These are phyloP conservation scores for Yamadazyma trypodendri DNA, from an alignment of 1,139 yeast genomes.

Conservation along the genomic window DNA sequence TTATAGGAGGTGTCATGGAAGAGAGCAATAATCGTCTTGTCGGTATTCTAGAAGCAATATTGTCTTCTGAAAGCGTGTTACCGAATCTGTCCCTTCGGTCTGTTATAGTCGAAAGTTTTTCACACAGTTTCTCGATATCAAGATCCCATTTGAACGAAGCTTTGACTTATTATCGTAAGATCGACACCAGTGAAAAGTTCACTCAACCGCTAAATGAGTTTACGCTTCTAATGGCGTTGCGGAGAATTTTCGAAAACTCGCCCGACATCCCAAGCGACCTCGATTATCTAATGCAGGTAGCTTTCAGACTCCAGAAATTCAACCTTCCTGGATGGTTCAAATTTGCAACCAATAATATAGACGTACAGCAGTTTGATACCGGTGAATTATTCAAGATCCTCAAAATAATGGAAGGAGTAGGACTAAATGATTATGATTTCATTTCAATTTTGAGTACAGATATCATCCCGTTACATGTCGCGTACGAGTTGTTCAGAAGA, in stretches of 20 bases:
- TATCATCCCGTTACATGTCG: not conserved
- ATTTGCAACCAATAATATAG: not conserved
- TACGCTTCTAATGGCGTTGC: not conserved
- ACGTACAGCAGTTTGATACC: not conserved
- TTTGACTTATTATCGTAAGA: not conserved
- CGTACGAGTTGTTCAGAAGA: not conserved
- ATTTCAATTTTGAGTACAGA: not conserved
- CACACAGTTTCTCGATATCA: slow-evolving; percentile 3
- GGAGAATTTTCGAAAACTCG: not conserved
- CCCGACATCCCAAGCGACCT: not conserved
- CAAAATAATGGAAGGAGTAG: not conserved
- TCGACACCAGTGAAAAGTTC: not conserved
- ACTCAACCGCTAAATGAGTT: not conserved
- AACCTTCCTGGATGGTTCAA: slow-evolving; percentile 4
- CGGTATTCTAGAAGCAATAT: slow-evolving; percentile 22
- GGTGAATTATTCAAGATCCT: not conserved
- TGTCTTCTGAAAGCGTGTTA: slow-evolving; percentile 5
- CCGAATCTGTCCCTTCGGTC: slow-evolving; percentile 10
- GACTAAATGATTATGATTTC: slow-evolving; percentile 3
- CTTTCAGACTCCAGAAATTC: not conserved
- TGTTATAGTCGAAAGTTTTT: slow-evolving; percentile 11
- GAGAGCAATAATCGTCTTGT: slow-evolving; percentile 20
- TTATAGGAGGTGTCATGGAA: slow-evolving; percentile 20
- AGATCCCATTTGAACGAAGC: not conserved
- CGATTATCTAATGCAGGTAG: not conserved